phyloP scores from a whole-genome alignment of 306 rosid species.

The Purshia tridentata region DNA sequence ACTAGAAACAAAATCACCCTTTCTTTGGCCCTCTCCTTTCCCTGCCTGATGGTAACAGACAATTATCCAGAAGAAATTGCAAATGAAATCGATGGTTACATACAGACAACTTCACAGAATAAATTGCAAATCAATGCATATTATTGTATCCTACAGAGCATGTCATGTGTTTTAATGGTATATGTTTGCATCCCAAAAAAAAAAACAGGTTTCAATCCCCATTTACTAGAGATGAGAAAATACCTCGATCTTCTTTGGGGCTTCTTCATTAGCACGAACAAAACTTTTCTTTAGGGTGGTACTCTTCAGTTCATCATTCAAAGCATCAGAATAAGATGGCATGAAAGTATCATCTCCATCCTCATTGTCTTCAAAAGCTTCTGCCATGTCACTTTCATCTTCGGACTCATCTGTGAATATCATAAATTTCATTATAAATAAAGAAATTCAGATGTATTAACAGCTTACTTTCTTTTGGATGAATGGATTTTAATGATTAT shows the following conservation, averaged over 20 bases:
- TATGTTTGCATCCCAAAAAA: not conserved
- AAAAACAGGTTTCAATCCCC: not conserved
- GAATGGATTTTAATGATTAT: not conserved
- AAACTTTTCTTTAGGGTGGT: slow-evolving; percentile 79
- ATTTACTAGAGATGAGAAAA: not conserved
- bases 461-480: not conserved
- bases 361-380: slow-evolving; percentile 34
- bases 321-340: slow-evolving; percentile 70
- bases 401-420: slow-evolving; percentile 61
- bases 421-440: slow-evolving; percentile 21
- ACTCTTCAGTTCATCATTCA: slow-evolving; percentile 66
- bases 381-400: slow-evolving; percentile 53
- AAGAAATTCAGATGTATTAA: not conserved
- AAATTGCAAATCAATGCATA: not conserved
- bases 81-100: not conserved
- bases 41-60: not conserved
- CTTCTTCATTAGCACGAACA: slow-evolving; percentile 71
- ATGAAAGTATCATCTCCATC: slow-evolving; percentile 52
- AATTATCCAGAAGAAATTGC: not conserved
- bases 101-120: not conserved
- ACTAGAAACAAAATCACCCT: not conserved
- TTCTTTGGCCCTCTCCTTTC: not conserved
- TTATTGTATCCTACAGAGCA: not conserved
- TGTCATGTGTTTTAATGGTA: not conserved
- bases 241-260: slow-evolving; percentile 73